Evolutionary conservation across 768 basidiomycete genomes (phyloP).

Genomic region (Dioszegia aurantiaca): DNA sequence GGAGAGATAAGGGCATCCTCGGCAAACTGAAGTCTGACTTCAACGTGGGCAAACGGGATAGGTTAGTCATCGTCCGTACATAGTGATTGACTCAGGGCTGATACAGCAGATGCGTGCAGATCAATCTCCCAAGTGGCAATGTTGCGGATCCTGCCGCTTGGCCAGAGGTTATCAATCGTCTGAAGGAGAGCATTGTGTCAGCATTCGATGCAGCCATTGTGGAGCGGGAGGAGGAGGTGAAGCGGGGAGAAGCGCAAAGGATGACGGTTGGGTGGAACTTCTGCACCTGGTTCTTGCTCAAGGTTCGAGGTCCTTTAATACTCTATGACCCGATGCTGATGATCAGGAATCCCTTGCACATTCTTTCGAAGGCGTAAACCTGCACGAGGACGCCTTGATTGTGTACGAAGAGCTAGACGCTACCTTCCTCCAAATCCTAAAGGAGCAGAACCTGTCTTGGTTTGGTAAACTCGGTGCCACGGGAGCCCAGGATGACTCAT

Average conservation of each 20-base stretch:
- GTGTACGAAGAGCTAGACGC: constrained; percentile 90
- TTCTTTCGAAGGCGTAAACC: constrained; percentile 84
- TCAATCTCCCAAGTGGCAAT: constrained; percentile 55
- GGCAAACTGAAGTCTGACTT: constrained; percentile 92
- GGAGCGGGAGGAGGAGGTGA: constrained; percentile 84
- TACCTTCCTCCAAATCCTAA: constrained; percentile 61
- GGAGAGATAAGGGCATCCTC: constrained; percentile 70
- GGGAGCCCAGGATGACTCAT: constrained; percentile 68
- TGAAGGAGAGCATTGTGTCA: constrained; percentile 83
- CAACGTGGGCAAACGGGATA: constrained; percentile 80
- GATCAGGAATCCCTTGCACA: constrained; percentile 84
- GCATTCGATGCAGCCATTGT: constrained; percentile 77
- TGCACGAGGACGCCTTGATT: constrained; percentile 81
- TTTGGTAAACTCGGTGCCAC: constrained; percentile 80
- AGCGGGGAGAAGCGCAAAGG: constrained; percentile 79
- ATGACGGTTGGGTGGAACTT: constrained; percentile 98
- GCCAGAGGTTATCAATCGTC: constrained; percentile 80
- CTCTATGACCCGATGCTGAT: background rate
- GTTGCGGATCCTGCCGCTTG: constrained; percentile 74
- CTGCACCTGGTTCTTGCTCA: constrained; percentile 91
- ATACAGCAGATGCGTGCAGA: constrained; percentile 35
- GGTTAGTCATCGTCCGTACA: constrained; percentile 59
- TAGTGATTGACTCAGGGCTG: background rate
- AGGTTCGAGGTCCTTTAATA: constrained; percentile 58
- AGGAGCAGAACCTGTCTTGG: constrained; percentile 67